Percentiles rank a stretch among this genome's conserved stretches.
Evolutionary conservation across 805 yeast species (phyloP).

Genomic region (Jamesozyma spencerorum): DNA sequence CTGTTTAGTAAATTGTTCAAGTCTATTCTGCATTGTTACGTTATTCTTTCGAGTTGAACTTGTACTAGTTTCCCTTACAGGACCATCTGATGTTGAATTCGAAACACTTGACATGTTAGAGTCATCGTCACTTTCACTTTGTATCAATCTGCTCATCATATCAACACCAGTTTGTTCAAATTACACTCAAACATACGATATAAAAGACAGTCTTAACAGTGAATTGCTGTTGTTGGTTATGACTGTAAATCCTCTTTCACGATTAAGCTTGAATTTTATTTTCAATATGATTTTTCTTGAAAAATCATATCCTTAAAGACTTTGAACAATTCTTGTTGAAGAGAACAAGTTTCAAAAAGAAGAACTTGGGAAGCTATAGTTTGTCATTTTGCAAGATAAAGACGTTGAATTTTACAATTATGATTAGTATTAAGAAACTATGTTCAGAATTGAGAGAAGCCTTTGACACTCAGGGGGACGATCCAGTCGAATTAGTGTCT

Average conservation of each 20-base stretch:
- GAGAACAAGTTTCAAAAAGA: too few relatives aligned
- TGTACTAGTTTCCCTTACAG: neutral
- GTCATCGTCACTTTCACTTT: constrained; percentile 23
- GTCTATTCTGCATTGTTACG: constrained; percentile 13
- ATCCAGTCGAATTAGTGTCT: constrained; percentile 24
- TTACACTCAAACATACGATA: too few relatives aligned
- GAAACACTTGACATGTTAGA: constrained; percentile 8
- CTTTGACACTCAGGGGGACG: constrained; percentile 20
- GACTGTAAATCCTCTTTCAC: too few relatives aligned
- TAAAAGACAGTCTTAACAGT: too few relatives aligned
- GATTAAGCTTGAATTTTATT: too few relatives aligned
- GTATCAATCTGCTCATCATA: constrained; percentile 24
- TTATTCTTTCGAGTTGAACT: neutral
- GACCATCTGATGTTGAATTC: neutral
- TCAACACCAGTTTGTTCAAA: too few relatives aligned
- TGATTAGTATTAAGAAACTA: constrained; percentile 11
- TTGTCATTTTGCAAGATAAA: too few relatives aligned
- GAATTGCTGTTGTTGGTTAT: too few relatives aligned
- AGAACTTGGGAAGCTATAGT: too few relatives aligned
- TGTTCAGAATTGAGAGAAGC: constrained; percentile 15
- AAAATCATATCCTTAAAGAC: neutral
- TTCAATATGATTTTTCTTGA: neutral
- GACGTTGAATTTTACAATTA: too few relatives aligned
- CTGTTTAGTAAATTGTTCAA: constrained; percentile 22
- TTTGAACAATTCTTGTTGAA: too few relatives aligned